A percentile compares a stretch with the other conserved stretches of the same genome.
phyloP scores from a whole-genome alignment of 176 grass and related monocot species.

The Olyra latifolia region DNA sequence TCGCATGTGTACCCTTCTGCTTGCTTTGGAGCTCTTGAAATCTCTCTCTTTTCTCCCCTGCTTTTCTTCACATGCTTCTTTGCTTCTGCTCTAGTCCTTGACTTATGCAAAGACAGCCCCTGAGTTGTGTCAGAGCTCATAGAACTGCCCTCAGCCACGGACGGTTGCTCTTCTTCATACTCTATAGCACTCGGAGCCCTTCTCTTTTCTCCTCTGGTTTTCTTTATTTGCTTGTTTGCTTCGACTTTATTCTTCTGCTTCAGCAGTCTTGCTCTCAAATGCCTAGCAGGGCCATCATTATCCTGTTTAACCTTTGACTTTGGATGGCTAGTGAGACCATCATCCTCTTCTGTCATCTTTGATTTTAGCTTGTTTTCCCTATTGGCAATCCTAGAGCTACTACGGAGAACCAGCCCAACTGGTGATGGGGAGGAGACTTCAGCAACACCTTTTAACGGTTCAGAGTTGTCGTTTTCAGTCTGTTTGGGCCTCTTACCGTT shows the following conservation, averaged over 20 bases:
- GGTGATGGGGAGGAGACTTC: constrained; percentile 31
- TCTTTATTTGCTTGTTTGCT: constrained; percentile 46
- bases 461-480: constrained; percentile 1
- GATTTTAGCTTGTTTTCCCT: constrained; percentile 37
- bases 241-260: constrained; percentile 41
- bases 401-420: constrained; percentile 44
- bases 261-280: constrained; percentile 31
- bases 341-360: constrained; percentile 37
- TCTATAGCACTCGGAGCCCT: constrained; percentile 28
- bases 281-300: constrained; percentile 16
- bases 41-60: not conserved
- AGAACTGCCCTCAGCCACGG: constrained; percentile 54
- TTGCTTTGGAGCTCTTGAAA: constrained; percentile 24
- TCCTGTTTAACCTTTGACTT: constrained; percentile 35
- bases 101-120: constrained; percentile 58
- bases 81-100: constrained; percentile 25
- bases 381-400: constrained; percentile 51
- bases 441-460: constrained; percentile 23
- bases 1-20: constrained; percentile 50
- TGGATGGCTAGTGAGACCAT: constrained; percentile 15
- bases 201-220: constrained; percentile 7
- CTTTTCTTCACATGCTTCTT: constrained; percentile 49
- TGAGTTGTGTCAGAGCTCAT: constrained; percentile 58
- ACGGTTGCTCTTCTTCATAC: constrained; percentile 37
- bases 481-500: constrained; percentile 44